phyloP scores from a whole-genome alignment of 495 filamentous ascomycete species.

The Penicillium antarcticum region DNA sequence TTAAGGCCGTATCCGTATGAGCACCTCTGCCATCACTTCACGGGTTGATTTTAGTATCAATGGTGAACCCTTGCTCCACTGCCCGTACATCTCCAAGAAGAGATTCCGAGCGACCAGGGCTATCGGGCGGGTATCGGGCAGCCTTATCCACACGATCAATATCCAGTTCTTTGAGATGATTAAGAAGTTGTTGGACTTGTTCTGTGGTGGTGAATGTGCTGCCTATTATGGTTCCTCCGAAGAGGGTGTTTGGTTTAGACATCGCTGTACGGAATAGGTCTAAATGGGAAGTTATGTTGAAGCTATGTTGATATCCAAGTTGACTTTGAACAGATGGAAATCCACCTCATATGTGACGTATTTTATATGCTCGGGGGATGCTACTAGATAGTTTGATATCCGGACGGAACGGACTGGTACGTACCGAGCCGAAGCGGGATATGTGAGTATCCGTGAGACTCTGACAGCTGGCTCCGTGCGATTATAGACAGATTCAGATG shows the following conservation, averaged over 20 bases:
- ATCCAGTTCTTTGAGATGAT: conserved; percentile 20
- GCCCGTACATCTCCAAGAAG: conserved; percentile 35
- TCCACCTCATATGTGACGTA: no score
- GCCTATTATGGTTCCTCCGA: conserved; percentile 35
- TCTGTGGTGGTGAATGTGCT: conserved; percentile 16
- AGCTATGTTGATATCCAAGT: no score
- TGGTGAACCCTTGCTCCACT: conserved; percentile 24
- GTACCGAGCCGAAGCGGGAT: neutral
- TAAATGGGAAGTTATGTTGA: no score
- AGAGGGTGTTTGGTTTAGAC: conserved; percentile 19
- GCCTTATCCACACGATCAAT: conserved; percentile 41
- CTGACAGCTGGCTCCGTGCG: no score
- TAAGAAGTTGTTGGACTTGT: conserved; percentile 25
- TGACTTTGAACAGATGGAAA: no score
- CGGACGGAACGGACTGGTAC: no score
- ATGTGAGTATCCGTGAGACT: neutral
- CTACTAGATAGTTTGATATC: no score
- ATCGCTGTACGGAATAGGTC: neutral
- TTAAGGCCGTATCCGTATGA: conserved; percentile 19
- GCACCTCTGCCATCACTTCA: conserved; percentile 12
- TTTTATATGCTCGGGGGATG: no score
- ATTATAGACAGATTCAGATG: no score
- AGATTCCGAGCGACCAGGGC: conserved; percentile 40
- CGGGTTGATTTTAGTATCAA: conserved; percentile 41
- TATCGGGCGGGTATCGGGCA: conserved; percentile 41